Evolutionary conservation across 495 filamentous ascomycete species (phyloP), one percentile per base, ranked within the genome.

Genomic region (Annulohypoxylon stygium): DNA sequence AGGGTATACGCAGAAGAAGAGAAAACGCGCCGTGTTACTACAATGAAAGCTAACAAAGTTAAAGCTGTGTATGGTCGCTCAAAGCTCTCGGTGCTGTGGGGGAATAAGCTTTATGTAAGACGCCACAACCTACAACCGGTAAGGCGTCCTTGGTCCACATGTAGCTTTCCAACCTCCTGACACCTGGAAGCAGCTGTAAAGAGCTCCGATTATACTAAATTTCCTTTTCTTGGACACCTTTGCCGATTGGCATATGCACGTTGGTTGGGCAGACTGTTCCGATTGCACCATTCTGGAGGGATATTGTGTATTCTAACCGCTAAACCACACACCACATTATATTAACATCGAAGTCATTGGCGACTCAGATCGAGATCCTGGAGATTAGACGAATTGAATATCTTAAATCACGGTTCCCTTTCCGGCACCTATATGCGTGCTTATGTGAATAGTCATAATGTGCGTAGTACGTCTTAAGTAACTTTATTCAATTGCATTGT

Each of bases 211-310:
- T 59, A 18, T n/a, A 18, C 36, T 10, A 37, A 20, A 37, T 36
- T 37, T 16, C 53, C 18, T 34, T 34, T 16, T 55, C 53, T 30
- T 18, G 0, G 4, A 36, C 53, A 33, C 33, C 14, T 33, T 37
- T 36, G 33, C 33, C 18, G 30, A 57, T 37, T 33, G n/a, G 26
- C 51, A 4, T 16, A 36, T 57, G 53, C 33, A 37, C 14, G 53
- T 36, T 6, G 33, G 20, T 23, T 57, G 30, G 57, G 36, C 16
- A 36, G 37, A 34, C 45, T 39, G 23, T 20, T 55, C 23, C 10
- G 64, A 73, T 73, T 69, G 36, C 70, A 73, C 54, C 70, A 73
- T 73, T 37, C 26, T 33, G n/a, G 26, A 55, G n/a, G 36, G 3
- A 37, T 69, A 65, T 69, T 65, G 48, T 69, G 54, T 43, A 51